Evolutionary conservation across 2,329 filamentous ascomycete genomes (phyloP).

Genomic region (Alternaria conjuncta): DNA sequence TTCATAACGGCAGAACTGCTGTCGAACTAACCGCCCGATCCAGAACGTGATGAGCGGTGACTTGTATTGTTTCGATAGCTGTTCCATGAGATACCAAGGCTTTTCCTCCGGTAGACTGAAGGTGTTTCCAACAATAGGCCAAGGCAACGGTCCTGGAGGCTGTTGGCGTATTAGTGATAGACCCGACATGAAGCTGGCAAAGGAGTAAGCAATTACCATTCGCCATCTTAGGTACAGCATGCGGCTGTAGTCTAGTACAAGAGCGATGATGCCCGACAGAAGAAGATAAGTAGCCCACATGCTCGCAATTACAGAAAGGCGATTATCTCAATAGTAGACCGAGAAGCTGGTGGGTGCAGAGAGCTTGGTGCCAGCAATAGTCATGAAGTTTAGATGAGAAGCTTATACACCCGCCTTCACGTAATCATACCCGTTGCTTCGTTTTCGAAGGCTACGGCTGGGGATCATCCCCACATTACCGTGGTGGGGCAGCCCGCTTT

Average conservation of each 20-base stretch:
- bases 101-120: constrained; percentile 61
- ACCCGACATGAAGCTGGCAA: neutral
- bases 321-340: neutral
- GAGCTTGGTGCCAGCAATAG: rapidly evolving
- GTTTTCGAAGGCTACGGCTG: neutral
- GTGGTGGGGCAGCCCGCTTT: neutral
- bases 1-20: rapidly evolving
- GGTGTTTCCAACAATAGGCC: constrained; percentile 63
- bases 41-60: constrained; percentile 62
- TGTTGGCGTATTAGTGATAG: constrained; percentile 23
- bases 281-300: neutral
- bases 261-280: constrained; percentile 13
- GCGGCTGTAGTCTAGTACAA: constrained; percentile 53
- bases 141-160: constrained; percentile 63
- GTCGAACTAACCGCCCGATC: constrained; percentile 47
- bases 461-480: neutral
- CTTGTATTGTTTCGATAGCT: constrained; percentile 58
- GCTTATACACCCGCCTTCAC: neutral
- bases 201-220: constrained; percentile 45
- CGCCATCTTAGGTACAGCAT: constrained; percentile 58
- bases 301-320: neutral
- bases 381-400: neutral
- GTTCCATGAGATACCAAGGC: constrained; percentile 64
- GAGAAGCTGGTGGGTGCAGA: neutral
- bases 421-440: neutral